Evolutionary conservation across 768 basidiomycete species (phyloP).

Genomic region (Sutorius australiensis): DNA sequence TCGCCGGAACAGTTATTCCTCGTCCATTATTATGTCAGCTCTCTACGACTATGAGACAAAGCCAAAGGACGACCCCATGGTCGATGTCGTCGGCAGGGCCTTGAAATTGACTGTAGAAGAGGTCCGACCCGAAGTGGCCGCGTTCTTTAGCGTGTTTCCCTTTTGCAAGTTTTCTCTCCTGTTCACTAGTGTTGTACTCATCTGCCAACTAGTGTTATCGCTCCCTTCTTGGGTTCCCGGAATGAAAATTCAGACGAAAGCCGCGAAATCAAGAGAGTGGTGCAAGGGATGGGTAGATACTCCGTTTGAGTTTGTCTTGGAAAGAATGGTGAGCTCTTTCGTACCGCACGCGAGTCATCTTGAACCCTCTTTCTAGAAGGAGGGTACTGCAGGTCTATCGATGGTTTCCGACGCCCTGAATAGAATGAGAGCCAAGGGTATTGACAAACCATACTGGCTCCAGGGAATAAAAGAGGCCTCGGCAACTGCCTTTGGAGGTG

Average conservation of each 20-base stretch:
- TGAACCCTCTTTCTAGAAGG: conserved; percentile 6
- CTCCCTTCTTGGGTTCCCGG: conserved; percentile 30
- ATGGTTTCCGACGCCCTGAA: conserved; percentile 17
- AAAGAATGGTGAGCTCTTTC: conserved; percentile 11
- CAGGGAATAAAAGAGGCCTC: conserved; percentile 18
- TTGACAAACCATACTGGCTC: not conserved
- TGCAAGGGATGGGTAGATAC: conserved; percentile 16
- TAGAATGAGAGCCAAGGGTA: conserved; percentile 1
- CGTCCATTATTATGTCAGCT: conserved; percentile 28
- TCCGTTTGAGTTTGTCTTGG: conserved; percentile 16
- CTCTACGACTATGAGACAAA: conserved; percentile 33
- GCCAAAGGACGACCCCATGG: conserved; percentile 27
- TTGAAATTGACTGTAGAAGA: conserved; percentile 20
- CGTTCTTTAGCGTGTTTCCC: conserved; percentile 15
- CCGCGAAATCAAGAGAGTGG: conserved; percentile 17
- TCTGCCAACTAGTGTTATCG: conserved; percentile 18
- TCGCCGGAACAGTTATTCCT: conserved; percentile 19
- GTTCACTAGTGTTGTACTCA: conserved; percentile 7
- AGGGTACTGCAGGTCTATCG: conserved; percentile 9
- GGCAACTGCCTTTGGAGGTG: conserved; percentile 22
- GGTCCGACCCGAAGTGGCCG: conserved; percentile 22
- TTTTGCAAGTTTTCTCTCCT: not conserved
- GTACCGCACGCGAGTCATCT: not conserved
- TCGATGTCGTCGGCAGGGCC: conserved; percentile 25
- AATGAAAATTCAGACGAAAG: conserved; percentile 26